Conservation (phyloP, 2,329 filamentous ascomycete genomes). For the Rutstroemia sydowiana region DNA sequence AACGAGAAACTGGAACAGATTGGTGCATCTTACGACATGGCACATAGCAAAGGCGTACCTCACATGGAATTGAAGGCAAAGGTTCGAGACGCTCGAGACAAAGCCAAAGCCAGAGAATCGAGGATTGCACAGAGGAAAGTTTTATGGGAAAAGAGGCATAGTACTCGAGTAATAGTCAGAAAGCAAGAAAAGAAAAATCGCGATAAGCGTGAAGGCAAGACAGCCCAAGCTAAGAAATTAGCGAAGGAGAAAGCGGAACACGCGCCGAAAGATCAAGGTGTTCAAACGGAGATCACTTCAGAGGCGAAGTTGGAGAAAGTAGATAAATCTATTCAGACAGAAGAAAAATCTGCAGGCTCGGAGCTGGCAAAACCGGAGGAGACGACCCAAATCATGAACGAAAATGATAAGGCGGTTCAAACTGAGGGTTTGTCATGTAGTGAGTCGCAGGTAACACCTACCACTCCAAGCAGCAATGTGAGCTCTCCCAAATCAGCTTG, state of each 20-base stretch:
- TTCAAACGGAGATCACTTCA: conserved; percentile 22
- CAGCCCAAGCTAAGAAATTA: conserved; percentile 36
- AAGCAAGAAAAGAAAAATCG: conserved; percentile 36
- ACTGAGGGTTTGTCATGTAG: conserved; percentile 15
- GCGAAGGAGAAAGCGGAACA: conserved; percentile 34
- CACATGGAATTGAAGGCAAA: conserved; percentile 44
- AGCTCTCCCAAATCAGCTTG: conserved; percentile 6
- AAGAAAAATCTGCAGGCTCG: conserved; percentile 12
- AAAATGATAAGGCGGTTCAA: conserved; percentile 22
- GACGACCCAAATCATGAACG: conserved; percentile 7
- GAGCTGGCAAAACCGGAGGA: not conserved
- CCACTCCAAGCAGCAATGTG: conserved; percentile 20
- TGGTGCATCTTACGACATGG: conserved; percentile 51
- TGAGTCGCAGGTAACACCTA: conserved; percentile 18
- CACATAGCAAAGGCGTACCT: conserved; percentile 49
- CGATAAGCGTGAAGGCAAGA: conserved; percentile 32
- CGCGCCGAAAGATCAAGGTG: conserved; percentile 23
- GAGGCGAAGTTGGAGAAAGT: conserved; percentile 12
- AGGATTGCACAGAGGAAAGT: conserved; percentile 40
- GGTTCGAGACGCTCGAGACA: conserved; percentile 28
- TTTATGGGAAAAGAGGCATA: conserved; percentile 43
- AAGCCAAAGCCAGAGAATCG: conserved; percentile 27
- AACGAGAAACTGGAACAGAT: conserved; percentile 54
- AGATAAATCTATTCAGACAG: conserved; percentile 24
- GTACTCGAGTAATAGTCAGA: conserved; percentile 32